Base-by-base conservation (phyloP, 2,329 filamentous ascomycete species). In the Magnaporthiopsis rhizophila region DNA sequence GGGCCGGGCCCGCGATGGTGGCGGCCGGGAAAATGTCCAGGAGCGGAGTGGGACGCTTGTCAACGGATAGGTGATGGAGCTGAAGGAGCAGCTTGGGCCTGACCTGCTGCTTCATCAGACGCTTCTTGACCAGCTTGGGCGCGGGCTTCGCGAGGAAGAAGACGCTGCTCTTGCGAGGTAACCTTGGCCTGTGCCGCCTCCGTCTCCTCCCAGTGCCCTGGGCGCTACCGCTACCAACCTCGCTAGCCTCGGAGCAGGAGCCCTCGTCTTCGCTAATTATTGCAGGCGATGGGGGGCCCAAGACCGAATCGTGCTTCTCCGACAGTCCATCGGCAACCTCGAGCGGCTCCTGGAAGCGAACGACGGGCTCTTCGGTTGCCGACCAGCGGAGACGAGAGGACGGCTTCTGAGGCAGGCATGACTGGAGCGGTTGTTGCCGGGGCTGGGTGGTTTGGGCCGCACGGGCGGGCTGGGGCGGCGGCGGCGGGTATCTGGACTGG, bases 1-100 rank as follows among this genome's bases (percentile, higher is more conserved):
- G 28, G 32, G 30, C 45, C 7, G 86, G 83, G 66, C 83, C 76
- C 59, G 82, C 77, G 57, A 89, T 78, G 18, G 83, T 78, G n/a
- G 83, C 84, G 2, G 87, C 86, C 0, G 89, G 89, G 58, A 92
- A 82, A n/a, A 91, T 84, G 69, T 94, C 90, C 67, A 91, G 86
- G 4, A 85, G 83, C 0, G 90, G 90, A 62, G 81, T 81, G 0
- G 89, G 88, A 30, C 89, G 83, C 21, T 79, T 79, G 66, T 85
- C 81, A 57, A 80, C 75, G 2, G 82, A 79, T n/a, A 91, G 73
- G 65, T 85, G 81, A 71, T 92, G 90, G 21, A 93, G 77, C 73
- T 94, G 90, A 7, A 93, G 80, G 7, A 92, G 77, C 24, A 92
- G 77, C 63, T 85, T 85, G 13, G 89, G 89, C 21, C 89, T 84